Conservation (phyloP, 768 basidiomycete genomes). For the Suillus plorans region DNA sequence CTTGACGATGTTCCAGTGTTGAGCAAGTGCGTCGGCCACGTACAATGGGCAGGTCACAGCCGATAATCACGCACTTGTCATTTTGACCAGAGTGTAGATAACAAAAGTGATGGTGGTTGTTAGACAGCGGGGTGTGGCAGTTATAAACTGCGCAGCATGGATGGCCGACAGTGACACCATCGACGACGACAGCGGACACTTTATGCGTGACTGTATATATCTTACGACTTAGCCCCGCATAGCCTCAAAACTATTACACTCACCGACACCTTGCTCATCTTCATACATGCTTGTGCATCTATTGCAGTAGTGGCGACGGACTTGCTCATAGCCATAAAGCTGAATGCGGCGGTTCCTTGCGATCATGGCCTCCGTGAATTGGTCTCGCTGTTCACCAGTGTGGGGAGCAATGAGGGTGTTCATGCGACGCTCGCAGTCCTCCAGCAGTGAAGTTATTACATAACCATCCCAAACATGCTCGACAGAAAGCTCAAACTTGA, state of each 20-base stretch:
- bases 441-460: slow-evolving; percentile 24
- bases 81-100: too few species aligned
- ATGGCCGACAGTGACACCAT: slow-evolving; percentile 21
- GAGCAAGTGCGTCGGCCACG: too few species aligned
- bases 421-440: slow-evolving; percentile 15
- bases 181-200: slow-evolving; percentile 17
- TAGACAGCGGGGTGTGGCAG: slow-evolving; percentile 14
- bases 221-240: too few species aligned
- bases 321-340: slow-evolving; percentile 24
- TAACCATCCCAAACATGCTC: slow-evolving; percentile 35
- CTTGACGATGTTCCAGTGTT: too few species aligned
- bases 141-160: slow-evolving; percentile 13
- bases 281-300: slow-evolving; percentile 21
- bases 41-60: too few species aligned
- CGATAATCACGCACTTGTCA: too few species aligned
- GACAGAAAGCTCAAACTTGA: slow-evolving; percentile 18
- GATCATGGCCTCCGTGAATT: slow-evolving; percentile 27
- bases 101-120: slow-evolving; percentile 10
- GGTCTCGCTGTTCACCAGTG: slow-evolving; percentile 23
- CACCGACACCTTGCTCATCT: slow-evolving; percentile 8
- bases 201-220: background rate
- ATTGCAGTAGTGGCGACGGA: slow-evolving; percentile 25
- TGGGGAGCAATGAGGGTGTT: slow-evolving; percentile 22
- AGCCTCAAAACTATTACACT: background rate
- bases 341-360: slow-evolving; percentile 24